Evolutionary conservation across 2,329 filamentous ascomycete genomes (phyloP), one percentile per base, ranked within the genome.

Genomic region (Verticillium klebahnii): DNA sequence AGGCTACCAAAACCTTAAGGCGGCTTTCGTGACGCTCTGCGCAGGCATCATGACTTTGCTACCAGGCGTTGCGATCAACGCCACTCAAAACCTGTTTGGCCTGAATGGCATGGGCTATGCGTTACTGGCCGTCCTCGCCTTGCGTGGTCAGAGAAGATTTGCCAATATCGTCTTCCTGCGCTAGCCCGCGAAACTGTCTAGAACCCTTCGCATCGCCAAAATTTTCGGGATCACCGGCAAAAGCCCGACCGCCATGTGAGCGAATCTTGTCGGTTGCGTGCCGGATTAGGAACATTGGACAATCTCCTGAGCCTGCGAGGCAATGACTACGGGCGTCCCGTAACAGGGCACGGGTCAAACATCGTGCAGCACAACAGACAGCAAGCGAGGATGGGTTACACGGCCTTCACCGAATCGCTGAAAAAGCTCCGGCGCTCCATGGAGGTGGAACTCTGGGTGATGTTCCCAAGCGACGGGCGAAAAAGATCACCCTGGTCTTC

Each of bases 91-190:
- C 6, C 76, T 82, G 61, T 80, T 82, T 62, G 79, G 76, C 1
- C 79, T 74, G 1, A 84, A 83, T 61, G 77, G 82, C 66, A 65
- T 83, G 32, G 79, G 80, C 17, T 79, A 82, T 59, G 77, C 80
- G 3, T 72, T 79, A 2, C 70, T 83, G 15, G 36, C 66, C 66
- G 2, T 65, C 66, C 2, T 62, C 62, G 60, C 37, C 61, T 8
- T 36, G 59, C 74, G 74, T 60, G 67, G 65, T 17, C 71, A 72
- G 64, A 71, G 69, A 63, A 75, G 75, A 65, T 60, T 74, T 6
- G 70, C 71, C 19, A 71, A 71, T 58, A 45, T 73, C 15, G 66
- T 74, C 36, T 72, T 68, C 60, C 65, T 71, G 15, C 63, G 66
- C 5, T 65, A 72, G 57, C 62, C 75, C 3, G 71, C 69, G 2